phyloP scores from a whole-genome alignment of 2,329 filamentous ascomycete genomes.

The Colletotrichum destructivum region DNA sequence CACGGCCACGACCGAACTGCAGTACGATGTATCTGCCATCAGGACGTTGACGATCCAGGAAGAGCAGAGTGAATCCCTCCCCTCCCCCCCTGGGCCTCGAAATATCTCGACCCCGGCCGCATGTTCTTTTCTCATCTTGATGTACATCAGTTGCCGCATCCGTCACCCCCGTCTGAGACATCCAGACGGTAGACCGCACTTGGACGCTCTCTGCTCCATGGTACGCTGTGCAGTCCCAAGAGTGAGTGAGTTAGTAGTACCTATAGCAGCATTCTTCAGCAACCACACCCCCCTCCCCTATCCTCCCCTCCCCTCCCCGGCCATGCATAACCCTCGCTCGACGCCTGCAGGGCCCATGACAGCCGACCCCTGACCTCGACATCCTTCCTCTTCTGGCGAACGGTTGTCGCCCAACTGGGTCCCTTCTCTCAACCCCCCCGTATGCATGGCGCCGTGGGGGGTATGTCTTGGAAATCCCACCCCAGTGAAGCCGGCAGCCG shows the following conservation, averaged over 20 bases:
- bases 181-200: conserved; percentile 27
- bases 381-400: conserved; percentile 36
- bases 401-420: conserved; percentile 38
- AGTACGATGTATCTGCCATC: not conserved
- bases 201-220: not conserved
- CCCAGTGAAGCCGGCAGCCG: conserved; percentile 5
- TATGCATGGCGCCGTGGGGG: conserved; percentile 27
- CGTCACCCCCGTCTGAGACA: conserved; percentile 32
- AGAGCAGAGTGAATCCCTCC: not conserved
- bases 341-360: conserved; percentile 32
- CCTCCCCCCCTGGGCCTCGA: conserved; percentile 9
- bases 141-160: conserved; percentile 27
- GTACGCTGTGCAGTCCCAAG: too few relatives aligned
- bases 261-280: not conserved
- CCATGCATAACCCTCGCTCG: conserved; percentile 49
- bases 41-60: conserved; percentile 16
- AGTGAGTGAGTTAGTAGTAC: too few relatives aligned
- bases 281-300: conserved; percentile 45
- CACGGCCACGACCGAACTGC: conserved; percentile 35
- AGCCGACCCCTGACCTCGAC: conserved; percentile 20
- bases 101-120: conserved; percentile 31
- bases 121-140: conserved; percentile 20
- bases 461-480: conserved; percentile 1
- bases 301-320: conserved; percentile 44
- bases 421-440: conserved; percentile 13